These are phyloP conservation scores for Macadamia tetraphylla DNA, from an alignment of 164 flowering plant genomes.

Conservation along the genomic window DNA sequence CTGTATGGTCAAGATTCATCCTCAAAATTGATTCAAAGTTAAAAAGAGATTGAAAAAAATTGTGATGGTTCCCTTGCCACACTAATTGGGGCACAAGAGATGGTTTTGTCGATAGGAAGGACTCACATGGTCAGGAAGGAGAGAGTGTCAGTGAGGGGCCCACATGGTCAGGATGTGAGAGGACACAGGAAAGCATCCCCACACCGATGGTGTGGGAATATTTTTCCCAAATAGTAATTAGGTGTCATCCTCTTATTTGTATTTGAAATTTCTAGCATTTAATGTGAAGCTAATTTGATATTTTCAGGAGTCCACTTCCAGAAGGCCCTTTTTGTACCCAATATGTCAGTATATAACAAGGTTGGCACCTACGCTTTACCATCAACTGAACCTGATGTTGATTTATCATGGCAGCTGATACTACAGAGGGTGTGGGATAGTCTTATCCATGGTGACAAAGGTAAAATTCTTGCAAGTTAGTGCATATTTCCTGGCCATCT, in stretches of 20 bases:
- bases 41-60: too few species aligned
- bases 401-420: slow-evolving; percentile 79
- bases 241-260: neutral
- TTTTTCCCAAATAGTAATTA: too few species aligned
- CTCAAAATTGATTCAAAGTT: too few species aligned
- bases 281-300: slow-evolving; percentile 9
- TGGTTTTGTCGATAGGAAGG: too few species aligned
- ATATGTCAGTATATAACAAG: slow-evolving; percentile 65
- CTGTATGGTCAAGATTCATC: too few species aligned
- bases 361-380: slow-evolving; percentile 50
- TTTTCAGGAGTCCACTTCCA: slow-evolving; percentile 77
- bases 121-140: too few species aligned
- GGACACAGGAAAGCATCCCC: too few species aligned
- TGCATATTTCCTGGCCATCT: neutral
- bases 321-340: slow-evolving; percentile 89
- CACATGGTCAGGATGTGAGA: too few species aligned
- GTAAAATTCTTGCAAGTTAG: slow-evolving; percentile 15
- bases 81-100: too few species aligned
- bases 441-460: slow-evolving; percentile 47
- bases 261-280: neutral
- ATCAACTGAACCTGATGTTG: slow-evolving; percentile 49
- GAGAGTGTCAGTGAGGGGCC: too few species aligned
- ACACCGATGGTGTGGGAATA: too few species aligned
- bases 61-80: too few species aligned
- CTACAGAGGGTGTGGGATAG: slow-evolving; percentile 81